Conservation (phyloP, 176 grass and related monocot species). For the Avena sativa region DNA sequence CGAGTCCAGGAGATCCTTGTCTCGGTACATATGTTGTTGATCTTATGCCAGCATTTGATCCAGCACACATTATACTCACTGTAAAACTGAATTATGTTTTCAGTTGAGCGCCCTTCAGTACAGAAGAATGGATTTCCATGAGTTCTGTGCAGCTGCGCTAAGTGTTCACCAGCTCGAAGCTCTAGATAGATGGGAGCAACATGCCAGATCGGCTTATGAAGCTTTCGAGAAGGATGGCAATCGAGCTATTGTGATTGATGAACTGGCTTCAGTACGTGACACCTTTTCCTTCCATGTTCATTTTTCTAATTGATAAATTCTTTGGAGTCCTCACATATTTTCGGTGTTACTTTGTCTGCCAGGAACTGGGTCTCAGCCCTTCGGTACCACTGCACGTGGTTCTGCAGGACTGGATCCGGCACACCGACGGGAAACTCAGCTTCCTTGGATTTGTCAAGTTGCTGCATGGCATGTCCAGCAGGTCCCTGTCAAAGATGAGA, state of each 20-base stretch:
- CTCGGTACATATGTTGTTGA: conserved; percentile 52
- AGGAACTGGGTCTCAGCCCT: conserved; percentile 77
- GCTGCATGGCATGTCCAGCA: conserved; percentile 78
- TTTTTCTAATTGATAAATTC: not conserved
- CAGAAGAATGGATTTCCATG: conserved; percentile 88
- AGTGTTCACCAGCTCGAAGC: conserved; percentile 88
- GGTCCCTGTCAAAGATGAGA: conserved; percentile 67
- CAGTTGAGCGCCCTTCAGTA: conserved; percentile 82
- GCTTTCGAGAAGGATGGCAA: conserved; percentile 86
- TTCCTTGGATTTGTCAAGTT: conserved; percentile 91
- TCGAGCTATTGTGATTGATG: conserved; percentile 80
- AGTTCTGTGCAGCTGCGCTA: conserved; percentile 77
- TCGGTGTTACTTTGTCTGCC: not conserved
- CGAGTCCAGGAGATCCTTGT: conserved; percentile 74
- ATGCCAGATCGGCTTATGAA: conserved; percentile 77
- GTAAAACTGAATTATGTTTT: conserved; percentile 34
- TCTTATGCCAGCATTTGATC: conserved; percentile 1
- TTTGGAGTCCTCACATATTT: conserved; percentile 13
- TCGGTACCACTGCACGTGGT: conserved; percentile 75
- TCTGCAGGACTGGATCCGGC: conserved; percentile 85
- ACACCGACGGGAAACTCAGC: conserved; percentile 82
- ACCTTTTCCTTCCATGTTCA: not conserved
- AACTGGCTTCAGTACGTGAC: conserved; percentile 73
- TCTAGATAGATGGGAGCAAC: conserved; percentile 90
- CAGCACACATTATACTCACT: conserved; percentile 22